A percentile compares a stretch with the other conserved stretches of the same genome.
Evolutionary conservation across 2,329 filamentous ascomycete species (phyloP).

Genomic region (Neopestalotiopsis clavispora): DNA sequence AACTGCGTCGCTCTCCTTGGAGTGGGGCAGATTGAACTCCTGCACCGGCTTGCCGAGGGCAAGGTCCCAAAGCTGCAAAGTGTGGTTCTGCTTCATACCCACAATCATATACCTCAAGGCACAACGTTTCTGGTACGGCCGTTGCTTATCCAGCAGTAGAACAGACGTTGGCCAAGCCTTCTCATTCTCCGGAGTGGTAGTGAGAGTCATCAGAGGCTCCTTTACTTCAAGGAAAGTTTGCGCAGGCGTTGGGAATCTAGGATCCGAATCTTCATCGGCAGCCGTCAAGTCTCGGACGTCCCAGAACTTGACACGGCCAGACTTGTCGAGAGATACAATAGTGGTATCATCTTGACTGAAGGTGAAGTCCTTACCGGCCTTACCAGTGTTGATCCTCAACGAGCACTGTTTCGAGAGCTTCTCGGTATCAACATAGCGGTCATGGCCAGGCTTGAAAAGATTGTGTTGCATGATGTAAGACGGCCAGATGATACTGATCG

Average conservation of each 20-base stretch:
- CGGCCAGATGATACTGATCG: constrained; percentile 86
- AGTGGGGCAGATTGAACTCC: constrained; percentile 94
- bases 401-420: constrained; percentile 85
- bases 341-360: constrained; percentile 97
- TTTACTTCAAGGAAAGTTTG: constrained; percentile 75
- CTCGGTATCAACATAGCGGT: constrained; percentile 81
- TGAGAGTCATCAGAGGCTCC: constrained; percentile 83
- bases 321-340: constrained; percentile 95
- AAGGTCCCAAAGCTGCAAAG: constrained; percentile 97
- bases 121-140: constrained; percentile 87
- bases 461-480: constrained; percentile 66
- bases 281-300: constrained; percentile 82
- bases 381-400: constrained; percentile 93
- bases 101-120: constrained; percentile 95
- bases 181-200: constrained; percentile 83
- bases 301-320: constrained; percentile 96
- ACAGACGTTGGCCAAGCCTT: constrained; percentile 98
- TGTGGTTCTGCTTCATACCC: constrained; percentile 98
- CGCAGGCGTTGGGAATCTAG: constrained; percentile 56
- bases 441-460: constrained; percentile 66
- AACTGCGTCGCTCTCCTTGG: constrained; percentile 95
- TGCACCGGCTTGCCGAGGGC: constrained; percentile 94
- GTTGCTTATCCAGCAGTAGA: constrained; percentile 93
- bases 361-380: constrained; percentile 96
- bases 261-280: constrained; percentile 54